These are phyloP conservation scores for Fomes fomentarius DNA, from an alignment of 1,284 basidiomycete genomes.

Conservation along the genomic window DNA sequence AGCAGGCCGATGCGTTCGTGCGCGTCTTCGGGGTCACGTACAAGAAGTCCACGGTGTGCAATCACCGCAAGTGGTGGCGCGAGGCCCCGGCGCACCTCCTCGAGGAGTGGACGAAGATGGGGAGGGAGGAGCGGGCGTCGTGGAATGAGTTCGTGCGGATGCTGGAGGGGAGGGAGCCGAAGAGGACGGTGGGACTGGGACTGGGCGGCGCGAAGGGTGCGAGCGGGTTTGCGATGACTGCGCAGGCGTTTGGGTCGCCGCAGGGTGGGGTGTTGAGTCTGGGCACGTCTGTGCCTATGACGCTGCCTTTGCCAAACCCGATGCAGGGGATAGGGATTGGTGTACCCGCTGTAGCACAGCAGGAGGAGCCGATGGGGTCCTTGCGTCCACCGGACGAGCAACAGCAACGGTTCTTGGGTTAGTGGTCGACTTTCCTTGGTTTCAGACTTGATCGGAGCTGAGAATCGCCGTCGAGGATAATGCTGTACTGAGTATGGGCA, in stretches of 20 bases:
- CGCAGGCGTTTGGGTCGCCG: slow-evolving; percentile 5
- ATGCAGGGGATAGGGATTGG: not conserved
- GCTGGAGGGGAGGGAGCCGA: slow-evolving; percentile 46
- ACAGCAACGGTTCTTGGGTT: slow-evolving; percentile 3
- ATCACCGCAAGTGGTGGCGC: slow-evolving; percentile 65
- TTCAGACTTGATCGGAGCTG: not conserved
- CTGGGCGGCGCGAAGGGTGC: not conserved
- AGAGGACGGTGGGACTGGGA: slow-evolving; percentile 11
- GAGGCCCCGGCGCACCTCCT: slow-evolving; percentile 50
- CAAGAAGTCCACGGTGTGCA: slow-evolving; percentile 71
- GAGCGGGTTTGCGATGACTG: slow-evolving; percentile 5
- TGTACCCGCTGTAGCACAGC: not conserved
- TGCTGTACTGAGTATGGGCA: too few species aligned
- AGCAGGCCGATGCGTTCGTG: slow-evolving; percentile 64
- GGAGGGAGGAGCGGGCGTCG: slow-evolving; percentile 56
- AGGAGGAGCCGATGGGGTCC: slow-evolving; percentile 31
- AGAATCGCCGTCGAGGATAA: not conserved
- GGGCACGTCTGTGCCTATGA: not conserved
- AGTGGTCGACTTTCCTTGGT: not conserved
- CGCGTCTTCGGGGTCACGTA: slow-evolving; percentile 67
- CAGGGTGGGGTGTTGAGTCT: slow-evolving; percentile 10
- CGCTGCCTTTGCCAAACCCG: not conserved
- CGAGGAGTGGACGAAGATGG: slow-evolving; percentile 55
- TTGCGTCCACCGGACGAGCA: slow-evolving; percentile 22
- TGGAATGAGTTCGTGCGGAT: slow-evolving; percentile 67